Base-by-base conservation (phyloP, 1,284 basidiomycete genomes). In the Takashimella tepidaria region DNA sequence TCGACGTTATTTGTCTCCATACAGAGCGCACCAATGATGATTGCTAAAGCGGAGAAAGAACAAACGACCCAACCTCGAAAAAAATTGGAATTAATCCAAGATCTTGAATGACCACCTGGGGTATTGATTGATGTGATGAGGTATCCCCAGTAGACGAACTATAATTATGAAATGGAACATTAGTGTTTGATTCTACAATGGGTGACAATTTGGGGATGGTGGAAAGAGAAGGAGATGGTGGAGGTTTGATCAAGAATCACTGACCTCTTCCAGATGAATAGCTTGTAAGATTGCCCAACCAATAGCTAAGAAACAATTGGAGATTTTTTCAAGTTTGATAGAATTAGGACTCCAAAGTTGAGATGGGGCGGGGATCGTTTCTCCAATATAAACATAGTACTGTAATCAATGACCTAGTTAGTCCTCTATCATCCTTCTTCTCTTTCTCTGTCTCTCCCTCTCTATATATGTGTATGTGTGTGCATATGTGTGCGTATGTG, bases 81-180 rank as follows among this genome's bases (percentile, higher is more conserved):
- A 24, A 50, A 61, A 47, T 45, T 45, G 4, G 62, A 62, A n/a
- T 44, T 27, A 19, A 61, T 41, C 64, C 64, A 66, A 4, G 59
- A 42, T 5, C 55, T 51, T 31, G 47, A 40, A 11, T 56, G 54
- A 4, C 59, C 57, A 6, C 56, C 58, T 1, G 60, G 55, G 20
- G 55, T 56, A 1, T 55, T 53, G 37, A 66, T 62, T 31, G 60
- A 59, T 37, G 52, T 57, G 41, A 64, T 64, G 20, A 66, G 55
- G 49, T 66, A 64, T 25, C 56, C 62, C 64, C 64, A 66, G 49
- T 63, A 66, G 5, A 66, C 50, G 54, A 66, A 60, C 64, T 63
- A 24, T 12, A n/a, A 37, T 8, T 37, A 16, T 16, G 31, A 8
- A 37, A 37, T 8, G 8, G 10, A 16, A 16, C 31, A 23, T 20